These are phyloP conservation scores for Phialophora tarda DNA, from an alignment of 2,329 filamentous ascomycete genomes.

Conservation along the genomic window DNA sequence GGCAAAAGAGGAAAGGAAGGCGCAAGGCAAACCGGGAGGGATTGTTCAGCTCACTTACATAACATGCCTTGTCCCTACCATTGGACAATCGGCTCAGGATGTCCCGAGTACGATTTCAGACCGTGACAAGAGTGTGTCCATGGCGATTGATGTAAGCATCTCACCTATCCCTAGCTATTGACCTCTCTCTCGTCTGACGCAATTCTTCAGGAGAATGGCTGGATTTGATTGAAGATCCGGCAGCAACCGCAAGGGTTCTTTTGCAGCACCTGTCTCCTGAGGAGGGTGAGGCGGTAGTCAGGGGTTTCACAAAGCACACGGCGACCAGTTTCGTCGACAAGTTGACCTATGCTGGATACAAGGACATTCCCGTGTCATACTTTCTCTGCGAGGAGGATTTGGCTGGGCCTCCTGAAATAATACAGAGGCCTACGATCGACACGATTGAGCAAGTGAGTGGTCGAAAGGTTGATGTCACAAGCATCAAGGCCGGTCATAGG, in stretches of 20 bases:
- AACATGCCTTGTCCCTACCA: constrained; percentile 44
- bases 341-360: constrained; percentile 44
- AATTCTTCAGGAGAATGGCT: constrained; percentile 23
- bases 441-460: constrained; percentile 42
- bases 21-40: constrained; percentile 42
- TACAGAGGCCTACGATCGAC: constrained; percentile 42
- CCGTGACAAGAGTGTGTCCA: constrained; percentile 1
- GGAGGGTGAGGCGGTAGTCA: constrained; percentile 31
- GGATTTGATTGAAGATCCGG: constrained; percentile 23
- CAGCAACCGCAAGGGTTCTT: constrained; percentile 2
- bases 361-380: constrained; percentile 45
- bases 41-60: constrained; percentile 45
- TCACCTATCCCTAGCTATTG: not conserved
- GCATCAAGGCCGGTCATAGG: constrained; percentile 42
- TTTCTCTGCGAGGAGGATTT: constrained; percentile 43
- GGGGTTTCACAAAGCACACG: constrained; percentile 39
- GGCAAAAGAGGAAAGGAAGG: constrained; percentile 41
- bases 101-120: constrained; percentile 8
- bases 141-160: constrained; percentile 20
- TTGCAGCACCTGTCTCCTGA: constrained; percentile 16
- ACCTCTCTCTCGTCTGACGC: not conserved
- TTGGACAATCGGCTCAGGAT: constrained; percentile 35
- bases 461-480: constrained; percentile 44
- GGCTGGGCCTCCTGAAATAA: constrained; percentile 39
- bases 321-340: constrained; percentile 40